These are phyloP conservation scores for Pittosporum tobira DNA, from an alignment of 129 eudicot genomes.

Conservation along the genomic window DNA sequence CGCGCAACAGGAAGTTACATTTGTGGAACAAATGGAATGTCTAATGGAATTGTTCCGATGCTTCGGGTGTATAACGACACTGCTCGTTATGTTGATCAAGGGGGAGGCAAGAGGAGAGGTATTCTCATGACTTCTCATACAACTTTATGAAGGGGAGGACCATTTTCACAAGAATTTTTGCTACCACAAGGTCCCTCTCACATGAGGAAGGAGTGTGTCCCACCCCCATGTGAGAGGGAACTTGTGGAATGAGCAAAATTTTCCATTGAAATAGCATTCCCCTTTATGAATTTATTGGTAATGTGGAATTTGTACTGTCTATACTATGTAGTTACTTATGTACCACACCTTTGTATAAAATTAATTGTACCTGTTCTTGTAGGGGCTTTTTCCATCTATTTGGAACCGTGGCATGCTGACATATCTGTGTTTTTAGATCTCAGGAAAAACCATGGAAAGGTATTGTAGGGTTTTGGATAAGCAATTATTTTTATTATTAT, in stretches of 20 bases:
- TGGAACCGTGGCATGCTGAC: slow-evolving; percentile 82
- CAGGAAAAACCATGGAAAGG: slow-evolving; percentile 73
- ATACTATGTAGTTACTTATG: background rate
- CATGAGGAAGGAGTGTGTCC: too few relatives aligned
- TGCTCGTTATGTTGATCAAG: slow-evolving; percentile 63
- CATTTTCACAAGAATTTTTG: too few relatives aligned
- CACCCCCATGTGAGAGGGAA: too few relatives aligned
- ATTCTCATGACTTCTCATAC: background rate
- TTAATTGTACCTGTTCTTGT: background rate
- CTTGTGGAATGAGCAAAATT: too few relatives aligned
- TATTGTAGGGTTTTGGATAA: too few relatives aligned
- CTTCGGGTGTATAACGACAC: slow-evolving; percentile 61
- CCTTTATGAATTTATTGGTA: too few relatives aligned
- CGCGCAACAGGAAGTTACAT: slow-evolving; percentile 73
- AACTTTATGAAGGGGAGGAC: too few relatives aligned
- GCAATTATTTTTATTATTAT: too few relatives aligned
- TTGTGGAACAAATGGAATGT: slow-evolving; percentile 64
- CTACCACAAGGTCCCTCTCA: too few relatives aligned
- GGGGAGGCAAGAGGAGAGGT: slow-evolving; percentile 80
- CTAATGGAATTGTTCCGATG: slow-evolving; percentile 70
- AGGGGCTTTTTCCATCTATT: slow-evolving; percentile 68
- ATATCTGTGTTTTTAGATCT: slow-evolving; percentile 49
- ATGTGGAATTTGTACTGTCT: too few relatives aligned
- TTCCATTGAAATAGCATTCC: too few relatives aligned
- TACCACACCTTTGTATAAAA: background rate